Conservation (phyloP, 768 basidiomycete genomes). For the Symmetrospora coprosmae region DNA sequence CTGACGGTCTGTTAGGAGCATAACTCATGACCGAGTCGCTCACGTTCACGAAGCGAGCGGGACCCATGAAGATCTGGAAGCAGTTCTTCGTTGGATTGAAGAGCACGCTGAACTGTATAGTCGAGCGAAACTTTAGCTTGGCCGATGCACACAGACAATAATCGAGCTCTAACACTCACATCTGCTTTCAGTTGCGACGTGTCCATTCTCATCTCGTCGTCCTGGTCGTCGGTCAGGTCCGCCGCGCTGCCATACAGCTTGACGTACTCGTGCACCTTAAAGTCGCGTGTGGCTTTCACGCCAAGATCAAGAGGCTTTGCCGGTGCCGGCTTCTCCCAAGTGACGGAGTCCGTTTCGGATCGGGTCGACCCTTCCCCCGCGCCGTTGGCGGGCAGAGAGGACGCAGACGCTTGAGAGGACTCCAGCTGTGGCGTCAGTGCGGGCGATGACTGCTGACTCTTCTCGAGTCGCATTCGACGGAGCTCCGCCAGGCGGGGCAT, state of each 20-base stretch:
- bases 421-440: no score
- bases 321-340: no score
- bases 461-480: no score
- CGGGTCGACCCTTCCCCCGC: no score
- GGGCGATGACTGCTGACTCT: no score
- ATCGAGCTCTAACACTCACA: neutral
- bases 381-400: no score
- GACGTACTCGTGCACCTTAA: slow-evolving; percentile 2
- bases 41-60: slow-evolving; percentile 25
- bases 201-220: slow-evolving; percentile 15
- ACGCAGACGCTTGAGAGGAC: no score
- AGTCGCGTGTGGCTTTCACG: neutral
- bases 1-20: neutral
- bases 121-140: neutral
- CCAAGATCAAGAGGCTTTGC: slow-evolving; percentile 18
- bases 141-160: neutral
- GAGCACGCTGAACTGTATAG: slow-evolving; percentile 22
- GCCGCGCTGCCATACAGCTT: slow-evolving; percentile 7
- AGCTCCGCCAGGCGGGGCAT: no score
- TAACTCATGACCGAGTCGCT: neutral
- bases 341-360: no score
- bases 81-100: slow-evolving; percentile 7
- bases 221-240: slow-evolving; percentile 9
- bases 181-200: slow-evolving; percentile 14
- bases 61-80: slow-evolving; percentile 24